Evolutionary conservation across 169 alveolate genomes (phyloP).

Genomic region (Babesia ovata): DNA sequence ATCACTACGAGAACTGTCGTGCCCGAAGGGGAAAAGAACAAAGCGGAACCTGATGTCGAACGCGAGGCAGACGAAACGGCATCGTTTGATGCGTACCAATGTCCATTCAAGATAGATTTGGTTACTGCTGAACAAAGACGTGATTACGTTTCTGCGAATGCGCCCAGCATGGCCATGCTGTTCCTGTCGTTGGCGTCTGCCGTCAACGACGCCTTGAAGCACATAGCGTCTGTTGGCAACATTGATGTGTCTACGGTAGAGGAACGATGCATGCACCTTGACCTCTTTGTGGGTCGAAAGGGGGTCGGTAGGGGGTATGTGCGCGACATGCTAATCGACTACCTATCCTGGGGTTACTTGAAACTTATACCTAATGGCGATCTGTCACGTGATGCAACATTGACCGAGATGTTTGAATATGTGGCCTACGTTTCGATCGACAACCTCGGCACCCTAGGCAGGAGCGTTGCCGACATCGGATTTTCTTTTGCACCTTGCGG

Average conservation of each 20-base stretch:
- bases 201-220: not conserved
- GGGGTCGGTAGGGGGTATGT: conserved; percentile 3
- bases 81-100: conserved; percentile 6
- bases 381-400: not conserved
- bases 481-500: conserved; percentile 78
- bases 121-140: conserved; percentile 3
- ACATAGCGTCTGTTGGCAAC: not conserved
- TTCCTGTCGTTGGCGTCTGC: not conserved
- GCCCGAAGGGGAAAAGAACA: not conserved
- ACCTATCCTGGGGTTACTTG: conserved; percentile 6
- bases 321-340: conserved; percentile 22
- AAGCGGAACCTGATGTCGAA: not conserved
- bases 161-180: conserved; percentile 5
- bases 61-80: not conserved
- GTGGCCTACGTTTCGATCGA: not conserved
- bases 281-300: conserved; percentile 16
- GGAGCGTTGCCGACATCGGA: conserved; percentile 47
- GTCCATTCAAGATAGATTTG: conserved; percentile 16
- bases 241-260: not conserved
- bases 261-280: conserved; percentile 1
- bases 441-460: not conserved
- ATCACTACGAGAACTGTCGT: not conserved
- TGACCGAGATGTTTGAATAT: not conserved
- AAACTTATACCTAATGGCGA: not conserved
- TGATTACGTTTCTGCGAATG: conserved; percentile 14